Evolutionary conservation across 2,329 filamentous ascomycete genomes (phyloP), one percentile per base, ranked within the genome.

Genomic region (Colletotrichum sp.): DNA sequence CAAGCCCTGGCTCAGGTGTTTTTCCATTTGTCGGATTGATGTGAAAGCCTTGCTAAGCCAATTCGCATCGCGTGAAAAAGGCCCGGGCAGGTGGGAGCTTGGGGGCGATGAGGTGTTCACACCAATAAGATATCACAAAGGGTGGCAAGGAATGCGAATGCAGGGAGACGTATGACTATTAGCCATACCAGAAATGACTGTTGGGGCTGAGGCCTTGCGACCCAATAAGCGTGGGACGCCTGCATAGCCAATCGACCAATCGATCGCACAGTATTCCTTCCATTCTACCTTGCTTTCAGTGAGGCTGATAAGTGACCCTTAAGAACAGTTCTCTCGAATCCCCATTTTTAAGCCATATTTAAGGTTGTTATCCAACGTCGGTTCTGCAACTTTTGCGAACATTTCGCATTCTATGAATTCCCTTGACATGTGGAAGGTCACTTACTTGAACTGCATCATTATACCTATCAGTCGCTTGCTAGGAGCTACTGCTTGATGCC

Each of bases 391-490:
- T 3, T 12, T 4, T 52, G 3, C n/a, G 6, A 21, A 21, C 6
- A 13, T 13, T 12, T 21, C 4, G n/a, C 0, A 21, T 52, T 21
- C 10, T 1, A 21, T 21, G 0, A 49, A 49, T 12, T 21, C 5
- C n/a, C 18, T 12, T 0, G 18, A 12, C 10, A 49, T 12, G 18
- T 9, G 18, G 44, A 44, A 44, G 16, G 8, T 44, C 36, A 44
- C 5, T 13, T 21, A 12, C n/a, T 7, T 21, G 44, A 52, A 21
- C 10, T 21, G 0, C 6, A 1, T 52, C n/a, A 52, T 21, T 13
- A 0, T 13, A 13, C 6, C 44, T 52, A n/a, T 13, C 1, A 21
- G 6, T 21, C n/a, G 1, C 3, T 21, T 1, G 0, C 10, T 21
- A 5, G n/a, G 10, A 21, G 44, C n/a, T 21, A 21, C 6, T 21